Conservation (phyloP, 2,329 filamentous ascomycete species). For the Colletotrichum costaricense region DNA sequence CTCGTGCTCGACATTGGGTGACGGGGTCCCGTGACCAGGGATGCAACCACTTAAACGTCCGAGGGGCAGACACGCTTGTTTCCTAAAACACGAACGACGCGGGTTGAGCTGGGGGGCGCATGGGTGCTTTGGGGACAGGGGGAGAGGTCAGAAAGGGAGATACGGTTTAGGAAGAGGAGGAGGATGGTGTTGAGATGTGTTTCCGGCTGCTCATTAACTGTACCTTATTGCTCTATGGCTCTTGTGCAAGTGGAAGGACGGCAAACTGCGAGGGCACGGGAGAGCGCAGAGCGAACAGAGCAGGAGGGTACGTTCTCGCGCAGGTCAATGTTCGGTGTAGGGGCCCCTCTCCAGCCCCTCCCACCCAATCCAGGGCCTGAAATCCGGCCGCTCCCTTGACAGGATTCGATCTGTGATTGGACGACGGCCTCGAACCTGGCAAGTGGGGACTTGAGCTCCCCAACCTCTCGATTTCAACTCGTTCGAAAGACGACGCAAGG, state of each 20-base stretch:
- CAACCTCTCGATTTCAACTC: conserved; percentile 49
- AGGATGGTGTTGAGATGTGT: conserved; percentile 2
- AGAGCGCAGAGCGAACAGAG: not conserved
- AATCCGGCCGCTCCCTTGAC: conserved; percentile 20
- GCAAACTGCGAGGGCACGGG: not conserved
- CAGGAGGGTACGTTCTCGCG: not conserved
- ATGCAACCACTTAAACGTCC: conserved; percentile 35
- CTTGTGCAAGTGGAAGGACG: not conserved
- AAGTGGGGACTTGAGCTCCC: conserved; percentile 38
- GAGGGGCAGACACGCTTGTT: conserved; percentile 7
- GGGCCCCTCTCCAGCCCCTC: not conserved
- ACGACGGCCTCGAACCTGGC: conserved; percentile 16
- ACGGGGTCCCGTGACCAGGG: conserved; percentile 17
- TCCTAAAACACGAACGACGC: conserved; percentile 11
- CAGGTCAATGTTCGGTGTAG: not conserved
- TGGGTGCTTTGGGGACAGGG: not conserved
- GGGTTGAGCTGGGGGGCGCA: not conserved
- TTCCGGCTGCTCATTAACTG: conserved; percentile 15
- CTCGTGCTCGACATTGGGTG: conserved; percentile 11
- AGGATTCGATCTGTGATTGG: conserved; percentile 19
- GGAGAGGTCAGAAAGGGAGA: not conserved
- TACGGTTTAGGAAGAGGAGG: not conserved
- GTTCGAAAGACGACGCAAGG: conserved; percentile 1
- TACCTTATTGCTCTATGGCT: not conserved
- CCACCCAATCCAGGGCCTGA: conserved; percentile 25